phyloP scores from a whole-genome alignment of 306 rosid genomes.

The Ammopiptanthus mongolicus region DNA sequence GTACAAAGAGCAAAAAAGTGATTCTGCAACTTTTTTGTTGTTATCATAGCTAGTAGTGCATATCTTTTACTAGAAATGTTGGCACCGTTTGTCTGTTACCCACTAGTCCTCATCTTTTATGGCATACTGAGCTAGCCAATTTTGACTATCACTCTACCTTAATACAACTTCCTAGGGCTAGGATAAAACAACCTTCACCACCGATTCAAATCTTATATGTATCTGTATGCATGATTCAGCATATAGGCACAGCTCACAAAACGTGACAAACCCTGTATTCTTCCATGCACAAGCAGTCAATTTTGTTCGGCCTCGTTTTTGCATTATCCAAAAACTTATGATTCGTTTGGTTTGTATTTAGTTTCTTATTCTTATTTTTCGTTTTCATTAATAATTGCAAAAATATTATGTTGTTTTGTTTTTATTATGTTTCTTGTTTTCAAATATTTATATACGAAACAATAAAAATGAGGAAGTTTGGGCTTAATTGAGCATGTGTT shows the following conservation, averaged over 20 bases:
- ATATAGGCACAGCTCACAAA: neutral
- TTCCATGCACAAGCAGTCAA: neutral
- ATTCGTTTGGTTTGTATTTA: no score
- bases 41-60: neutral
- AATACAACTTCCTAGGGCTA: neutral
- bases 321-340: neutral
- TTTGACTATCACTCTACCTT: neutral
- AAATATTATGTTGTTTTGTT: no score
- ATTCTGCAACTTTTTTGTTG: conserved; percentile 1
- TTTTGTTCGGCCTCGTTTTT: neutral
- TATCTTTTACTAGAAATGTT: neutral
- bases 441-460: no score
- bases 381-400: no score
- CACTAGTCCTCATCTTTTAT: neutral
- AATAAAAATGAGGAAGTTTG: no score
- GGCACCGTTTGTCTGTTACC: conserved; percentile 15
- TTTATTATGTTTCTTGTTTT: no score
- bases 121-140: neutral
- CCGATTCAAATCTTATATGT: neutral
- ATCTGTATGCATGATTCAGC: neutral
- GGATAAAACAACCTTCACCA: neutral
- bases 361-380: no score
- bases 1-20: neutral
- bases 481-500: no score
- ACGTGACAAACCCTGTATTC: neutral